phyloP scores from a whole-genome alignment of 768 basidiomycete species.

The Lactarius vividus region DNA sequence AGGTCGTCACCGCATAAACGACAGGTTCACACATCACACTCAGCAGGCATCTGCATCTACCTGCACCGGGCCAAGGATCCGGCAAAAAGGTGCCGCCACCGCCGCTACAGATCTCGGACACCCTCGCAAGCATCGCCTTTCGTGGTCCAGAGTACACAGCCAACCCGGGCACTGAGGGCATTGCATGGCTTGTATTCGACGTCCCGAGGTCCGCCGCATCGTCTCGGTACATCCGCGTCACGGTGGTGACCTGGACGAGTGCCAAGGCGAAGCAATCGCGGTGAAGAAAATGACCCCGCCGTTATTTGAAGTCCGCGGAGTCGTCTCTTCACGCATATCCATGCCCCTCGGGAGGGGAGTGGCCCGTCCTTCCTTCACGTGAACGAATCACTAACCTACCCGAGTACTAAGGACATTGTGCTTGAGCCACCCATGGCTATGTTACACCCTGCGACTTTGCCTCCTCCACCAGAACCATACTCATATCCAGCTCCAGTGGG shows the following conservation, averaged over 20 bases:
- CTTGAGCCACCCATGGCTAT: slow-evolving; percentile 63
- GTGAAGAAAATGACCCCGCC: slow-evolving; percentile 25
- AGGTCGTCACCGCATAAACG: slow-evolving; percentile 68
- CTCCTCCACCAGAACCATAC: slow-evolving; percentile 31
- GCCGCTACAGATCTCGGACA: slow-evolving; percentile 63
- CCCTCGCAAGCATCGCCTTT: slow-evolving; percentile 64
- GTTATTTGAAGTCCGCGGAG: slow-evolving; percentile 68
- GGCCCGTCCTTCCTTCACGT: slow-evolving; percentile 7
- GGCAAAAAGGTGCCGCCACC: slow-evolving; percentile 41
- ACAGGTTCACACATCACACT: slow-evolving; percentile 61
- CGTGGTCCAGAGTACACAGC: slow-evolving; percentile 73
- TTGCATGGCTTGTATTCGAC: slow-evolving; percentile 76
- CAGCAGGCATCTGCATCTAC: slow-evolving; percentile 57
- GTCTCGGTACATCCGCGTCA: slow-evolving; percentile 59
- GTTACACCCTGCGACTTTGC: slow-evolving; percentile 60
- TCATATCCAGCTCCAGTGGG: slow-evolving; percentile 6
- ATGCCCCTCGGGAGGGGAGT: slow-evolving; percentile 71
- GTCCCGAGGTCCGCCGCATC: slow-evolving; percentile 66
- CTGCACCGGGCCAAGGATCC: slow-evolving; percentile 34
- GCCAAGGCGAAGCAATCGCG: slow-evolving; percentile 33
- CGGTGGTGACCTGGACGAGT: slow-evolving; percentile 43
- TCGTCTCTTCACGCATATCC: slow-evolving; percentile 56
- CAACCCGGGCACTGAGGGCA: slow-evolving; percentile 69
- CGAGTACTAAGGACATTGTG: slow-evolving; percentile 63
- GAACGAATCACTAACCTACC: slow-evolving; percentile 7